These are phyloP conservation scores for Chamaecyparis obtusa DNA, from an alignment of 75 land plant genomes.

Conservation along the genomic window DNA sequence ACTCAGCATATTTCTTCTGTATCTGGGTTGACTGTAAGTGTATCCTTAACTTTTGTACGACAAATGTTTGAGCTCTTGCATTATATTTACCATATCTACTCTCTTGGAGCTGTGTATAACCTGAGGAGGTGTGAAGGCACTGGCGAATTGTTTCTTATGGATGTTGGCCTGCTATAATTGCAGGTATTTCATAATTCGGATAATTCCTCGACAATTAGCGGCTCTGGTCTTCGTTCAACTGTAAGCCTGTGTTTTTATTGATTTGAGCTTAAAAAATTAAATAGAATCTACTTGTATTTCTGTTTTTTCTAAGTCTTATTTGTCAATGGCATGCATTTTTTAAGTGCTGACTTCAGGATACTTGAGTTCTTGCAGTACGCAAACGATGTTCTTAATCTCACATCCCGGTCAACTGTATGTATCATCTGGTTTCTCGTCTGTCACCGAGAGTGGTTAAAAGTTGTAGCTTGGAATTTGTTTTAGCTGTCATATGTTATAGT, in stretches of 20 bases:
- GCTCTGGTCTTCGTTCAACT: slow-evolving; percentile 32
- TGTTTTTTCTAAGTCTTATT: not conserved
- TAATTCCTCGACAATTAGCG: slow-evolving; percentile 23
- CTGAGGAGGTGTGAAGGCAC: not conserved
- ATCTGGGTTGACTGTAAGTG: slow-evolving; percentile 52
- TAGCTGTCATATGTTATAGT: not conserved
- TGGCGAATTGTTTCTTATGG: not conserved
- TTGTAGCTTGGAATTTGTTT: not conserved
- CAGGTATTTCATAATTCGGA: slow-evolving; percentile 41
- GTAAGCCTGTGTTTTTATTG: slow-evolving; percentile 4
- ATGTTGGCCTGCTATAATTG: not conserved
- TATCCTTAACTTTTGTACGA: not conserved
- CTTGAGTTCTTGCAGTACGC: slow-evolving; percentile 12
- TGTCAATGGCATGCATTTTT: not conserved
- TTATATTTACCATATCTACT: slow-evolving; percentile 3
- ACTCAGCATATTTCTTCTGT: slow-evolving; percentile 46
- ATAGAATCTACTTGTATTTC: not conserved
- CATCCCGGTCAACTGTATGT: slow-evolving; percentile 15
- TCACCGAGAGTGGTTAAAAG: slow-evolving; percentile 21
- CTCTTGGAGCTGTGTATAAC: not conserved
- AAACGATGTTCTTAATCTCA: slow-evolving; percentile 16
- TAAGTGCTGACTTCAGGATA: not conserved
- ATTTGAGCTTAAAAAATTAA: too few relatives aligned
- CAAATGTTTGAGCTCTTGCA: slow-evolving; percentile 17
- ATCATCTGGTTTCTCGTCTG: not conserved